phyloP scores from a whole-genome alignment of 306 rosid genomes.

The Purshia tridentata region DNA sequence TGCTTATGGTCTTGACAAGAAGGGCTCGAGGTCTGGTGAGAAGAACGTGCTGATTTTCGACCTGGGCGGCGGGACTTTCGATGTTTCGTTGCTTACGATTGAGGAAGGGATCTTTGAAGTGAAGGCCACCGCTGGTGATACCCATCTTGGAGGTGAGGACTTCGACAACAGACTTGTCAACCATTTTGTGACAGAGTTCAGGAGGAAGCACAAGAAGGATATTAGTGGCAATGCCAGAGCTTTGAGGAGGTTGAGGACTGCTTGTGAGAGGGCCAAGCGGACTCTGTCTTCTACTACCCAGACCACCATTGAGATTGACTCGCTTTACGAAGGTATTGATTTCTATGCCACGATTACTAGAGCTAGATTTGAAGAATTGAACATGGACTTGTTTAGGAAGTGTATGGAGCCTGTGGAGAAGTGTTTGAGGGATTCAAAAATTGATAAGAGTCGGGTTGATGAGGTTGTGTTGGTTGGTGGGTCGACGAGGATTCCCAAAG shows the following conservation, averaged over 20 bases:
- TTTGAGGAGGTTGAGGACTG: constrained; percentile 44
- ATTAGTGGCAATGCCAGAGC: constrained; percentile 41
- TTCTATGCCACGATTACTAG: constrained; percentile 45
- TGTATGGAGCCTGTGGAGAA: constrained; percentile 59
- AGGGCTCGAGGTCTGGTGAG: constrained; percentile 36
- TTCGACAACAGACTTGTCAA: constrained; percentile 49
- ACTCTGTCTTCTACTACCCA: constrained; percentile 45
- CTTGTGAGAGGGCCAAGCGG: constrained; percentile 52
- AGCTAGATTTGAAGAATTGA: constrained; percentile 46
- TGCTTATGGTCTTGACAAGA: constrained; percentile 52
- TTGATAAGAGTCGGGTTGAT: constrained; percentile 46
- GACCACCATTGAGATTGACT: constrained; percentile 46
- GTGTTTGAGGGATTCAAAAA: constrained; percentile 44
- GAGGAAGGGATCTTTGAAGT: constrained; percentile 53
- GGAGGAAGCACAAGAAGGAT: constrained; percentile 53
- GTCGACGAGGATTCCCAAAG: constrained; percentile 47
- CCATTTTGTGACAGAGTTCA: constrained; percentile 44
- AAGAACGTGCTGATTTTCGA: constrained; percentile 45
- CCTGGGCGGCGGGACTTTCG: constrained; percentile 46
- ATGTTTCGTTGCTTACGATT: constrained; percentile 41
- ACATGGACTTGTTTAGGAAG: constrained; percentile 49
- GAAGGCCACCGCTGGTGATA: constrained; percentile 51
- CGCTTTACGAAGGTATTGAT: constrained; percentile 47
- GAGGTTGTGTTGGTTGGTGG: constrained; percentile 54
- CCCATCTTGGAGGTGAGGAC: constrained; percentile 52